Evolutionary conservation across 2,329 filamentous ascomycete genomes (phyloP).

Genomic region (Zymoseptoria tritici): DNA sequence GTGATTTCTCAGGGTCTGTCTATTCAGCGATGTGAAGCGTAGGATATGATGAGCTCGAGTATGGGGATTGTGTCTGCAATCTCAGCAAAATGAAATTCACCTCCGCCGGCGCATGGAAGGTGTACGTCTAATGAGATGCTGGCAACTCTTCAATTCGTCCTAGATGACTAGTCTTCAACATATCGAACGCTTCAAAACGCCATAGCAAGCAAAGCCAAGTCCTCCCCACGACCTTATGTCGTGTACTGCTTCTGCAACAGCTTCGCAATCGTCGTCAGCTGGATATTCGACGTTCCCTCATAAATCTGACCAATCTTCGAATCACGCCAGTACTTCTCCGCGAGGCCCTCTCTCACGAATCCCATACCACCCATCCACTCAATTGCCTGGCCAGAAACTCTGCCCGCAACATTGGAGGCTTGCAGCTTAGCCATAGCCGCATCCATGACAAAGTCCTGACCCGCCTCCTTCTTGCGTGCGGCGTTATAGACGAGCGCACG

Average conservation of each 20-base stretch:
- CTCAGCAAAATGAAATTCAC: too few relatives aligned
- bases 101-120: too few relatives aligned
- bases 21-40: too few relatives aligned
- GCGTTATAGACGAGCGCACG: conserved; percentile 93
- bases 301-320: conserved; percentile 88
- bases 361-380: conserved; percentile 99
- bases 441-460: conserved; percentile 88
- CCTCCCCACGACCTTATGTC: conserved; percentile 16
- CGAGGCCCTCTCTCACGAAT: conserved; percentile 90
- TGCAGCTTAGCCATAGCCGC: conserved; percentile 98
- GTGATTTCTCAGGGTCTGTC: too few relatives aligned
- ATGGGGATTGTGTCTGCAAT: too few relatives aligned
- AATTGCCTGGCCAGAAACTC: conserved; percentile 75
- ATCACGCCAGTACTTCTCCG: conserved; percentile 96
- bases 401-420: conserved; percentile 83
- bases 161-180: not conserved
- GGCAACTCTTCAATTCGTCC: not conserved
- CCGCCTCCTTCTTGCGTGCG: conserved; percentile 94
- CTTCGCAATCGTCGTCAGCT: conserved; percentile 64
- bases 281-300: conserved; percentile 77
- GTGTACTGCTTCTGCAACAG: conserved; percentile 63
- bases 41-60: too few relatives aligned
- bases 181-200: not conserved
- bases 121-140: not conserved
- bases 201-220: not conserved